phyloP scores from a whole-genome alignment of 23 red algal species.

The Chondrus crispus region DNA sequence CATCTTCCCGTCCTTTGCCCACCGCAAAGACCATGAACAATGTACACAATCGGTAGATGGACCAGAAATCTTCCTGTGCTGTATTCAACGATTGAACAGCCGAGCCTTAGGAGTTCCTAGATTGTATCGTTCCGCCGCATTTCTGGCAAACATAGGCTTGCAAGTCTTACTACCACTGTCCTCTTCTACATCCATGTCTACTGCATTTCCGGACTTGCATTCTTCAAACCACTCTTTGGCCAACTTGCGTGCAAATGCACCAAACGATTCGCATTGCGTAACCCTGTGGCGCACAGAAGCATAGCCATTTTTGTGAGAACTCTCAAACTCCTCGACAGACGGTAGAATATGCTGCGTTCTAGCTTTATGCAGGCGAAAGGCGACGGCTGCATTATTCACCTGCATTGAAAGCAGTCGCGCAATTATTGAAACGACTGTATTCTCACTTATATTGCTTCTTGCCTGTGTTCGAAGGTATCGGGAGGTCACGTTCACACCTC shows the following conservation, averaged over 20 bases:
- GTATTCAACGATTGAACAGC: not conserved
- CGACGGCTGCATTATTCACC: not conserved
- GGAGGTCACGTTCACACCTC: not conserved
- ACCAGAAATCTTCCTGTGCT: not conserved
- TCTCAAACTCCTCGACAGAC: not conserved
- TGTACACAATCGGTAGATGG: not conserved
- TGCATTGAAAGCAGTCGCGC: not conserved
- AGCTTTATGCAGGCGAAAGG: not conserved
- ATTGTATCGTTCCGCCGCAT: not conserved
- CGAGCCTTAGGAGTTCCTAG: not conserved
- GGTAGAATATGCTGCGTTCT: not conserved
- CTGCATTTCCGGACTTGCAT: no score
- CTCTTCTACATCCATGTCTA: no score
- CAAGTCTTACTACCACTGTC: no score
- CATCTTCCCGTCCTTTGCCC: not conserved
- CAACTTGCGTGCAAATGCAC: not conserved
- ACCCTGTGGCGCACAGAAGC: not conserved
- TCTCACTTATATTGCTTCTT: not conserved
- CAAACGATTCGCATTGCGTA: not conserved
- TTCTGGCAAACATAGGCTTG: not conserved
- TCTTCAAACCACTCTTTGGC: not conserved
- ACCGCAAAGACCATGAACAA: not conserved
- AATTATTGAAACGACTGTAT: not conserved
- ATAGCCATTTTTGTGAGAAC: not conserved
- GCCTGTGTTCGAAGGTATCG: not conserved